A percentile compares a stretch with the other conserved stretches of the same genome.
Evolutionary conservation across 768 basidiomycete species (phyloP).

Genomic region (Sarcodon sp.): DNA sequence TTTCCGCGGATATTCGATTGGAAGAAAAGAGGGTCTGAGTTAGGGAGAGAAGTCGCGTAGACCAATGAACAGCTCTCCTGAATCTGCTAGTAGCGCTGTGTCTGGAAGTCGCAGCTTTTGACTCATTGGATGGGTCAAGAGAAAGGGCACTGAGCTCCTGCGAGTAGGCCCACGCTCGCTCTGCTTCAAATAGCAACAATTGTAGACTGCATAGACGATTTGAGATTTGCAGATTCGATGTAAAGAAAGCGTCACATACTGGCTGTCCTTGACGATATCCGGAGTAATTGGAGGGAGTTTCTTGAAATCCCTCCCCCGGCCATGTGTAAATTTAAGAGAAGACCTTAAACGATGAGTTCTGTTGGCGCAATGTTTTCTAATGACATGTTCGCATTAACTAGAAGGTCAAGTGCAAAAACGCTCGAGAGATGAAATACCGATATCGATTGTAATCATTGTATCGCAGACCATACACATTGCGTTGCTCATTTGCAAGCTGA

Average conservation of each 20-base stretch:
- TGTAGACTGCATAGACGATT: slow-evolving; percentile 41
- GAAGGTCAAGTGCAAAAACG: not conserved
- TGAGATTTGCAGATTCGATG: slow-evolving; percentile 2
- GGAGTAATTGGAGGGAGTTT: slow-evolving; percentile 54
- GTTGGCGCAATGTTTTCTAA: slow-evolving; percentile 85
- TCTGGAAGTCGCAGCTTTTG: slow-evolving; percentile 42
- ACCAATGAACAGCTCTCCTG: slow-evolving; percentile 68
- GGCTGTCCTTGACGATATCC: slow-evolving; percentile 71
- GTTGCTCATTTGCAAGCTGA: slow-evolving; percentile 76
- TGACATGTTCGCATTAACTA: not conserved
- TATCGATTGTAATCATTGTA: slow-evolving; percentile 85
- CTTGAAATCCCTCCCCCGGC: slow-evolving; percentile 86
- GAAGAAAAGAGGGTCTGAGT: slow-evolving; percentile 49
- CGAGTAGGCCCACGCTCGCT: slow-evolving; percentile 85
- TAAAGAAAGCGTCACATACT: slow-evolving; percentile 38
- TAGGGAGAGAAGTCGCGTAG: slow-evolving; percentile 62
- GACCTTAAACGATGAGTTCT: slow-evolving; percentile 83
- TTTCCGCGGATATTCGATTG: slow-evolving; percentile 39
- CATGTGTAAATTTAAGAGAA: slow-evolving; percentile 73
- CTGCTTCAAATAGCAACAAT: slow-evolving; percentile 78
- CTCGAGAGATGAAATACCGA: slow-evolving; percentile 30
- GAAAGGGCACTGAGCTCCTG: slow-evolving; percentile 57
- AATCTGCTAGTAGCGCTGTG: slow-evolving; percentile 72
- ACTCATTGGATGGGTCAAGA: slow-evolving; percentile 34
- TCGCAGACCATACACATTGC: slow-evolving; percentile 82